These are phyloP conservation scores for Aspergillus clavatus DNA, from an alignment of 2,329 filamentous ascomycete genomes.

Conservation along the genomic window DNA sequence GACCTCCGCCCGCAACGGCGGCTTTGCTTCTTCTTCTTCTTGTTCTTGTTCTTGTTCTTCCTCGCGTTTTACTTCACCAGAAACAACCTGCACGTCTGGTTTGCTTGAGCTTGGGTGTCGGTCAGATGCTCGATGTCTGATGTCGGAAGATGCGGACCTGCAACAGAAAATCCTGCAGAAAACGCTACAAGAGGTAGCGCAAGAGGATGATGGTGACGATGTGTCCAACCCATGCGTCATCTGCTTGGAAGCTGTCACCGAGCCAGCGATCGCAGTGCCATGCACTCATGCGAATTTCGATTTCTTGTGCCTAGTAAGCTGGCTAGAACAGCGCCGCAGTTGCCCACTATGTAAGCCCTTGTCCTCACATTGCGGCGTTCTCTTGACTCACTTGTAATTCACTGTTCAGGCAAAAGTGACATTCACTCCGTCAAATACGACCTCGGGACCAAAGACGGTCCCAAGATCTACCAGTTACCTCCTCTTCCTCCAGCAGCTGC, in stretches of 20 bases:
- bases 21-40: not conserved
- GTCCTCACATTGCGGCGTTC: not conserved
- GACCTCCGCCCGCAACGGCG: slow-evolving; percentile 10
- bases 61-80: not conserved
- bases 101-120: not conserved
- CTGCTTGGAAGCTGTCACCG: slow-evolving; percentile 71
- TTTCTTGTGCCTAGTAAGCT: slow-evolving; percentile 76
- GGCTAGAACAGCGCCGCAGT: slow-evolving; percentile 66
- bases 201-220: slow-evolving; percentile 28
- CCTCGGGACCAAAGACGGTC: slow-evolving; percentile 49
- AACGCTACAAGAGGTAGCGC: slow-evolving; percentile 43
- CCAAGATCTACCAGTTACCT: slow-evolving; percentile 56
- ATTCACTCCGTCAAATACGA: slow-evolving; percentile 62
- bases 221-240: slow-evolving; percentile 67
- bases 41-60: not conserved
- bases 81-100: too few species aligned
- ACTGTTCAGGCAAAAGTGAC: slow-evolving; percentile 45
- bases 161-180: slow-evolving; percentile 42
- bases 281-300: slow-evolving; percentile 81
- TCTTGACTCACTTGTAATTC: slow-evolving; percentile 6
- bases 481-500: slow-evolving; percentile 14
- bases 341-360: slow-evolving; percentile 70
- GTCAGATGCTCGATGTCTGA: slow-evolving; percentile 37
- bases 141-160: slow-evolving; percentile 39
- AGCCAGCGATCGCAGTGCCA: slow-evolving; percentile 66